Evolutionary conservation across 352 stramenopile genomes (phyloP), one percentile per base, ranked within the genome.

Genomic region (Phytophthora sojae): DNA sequence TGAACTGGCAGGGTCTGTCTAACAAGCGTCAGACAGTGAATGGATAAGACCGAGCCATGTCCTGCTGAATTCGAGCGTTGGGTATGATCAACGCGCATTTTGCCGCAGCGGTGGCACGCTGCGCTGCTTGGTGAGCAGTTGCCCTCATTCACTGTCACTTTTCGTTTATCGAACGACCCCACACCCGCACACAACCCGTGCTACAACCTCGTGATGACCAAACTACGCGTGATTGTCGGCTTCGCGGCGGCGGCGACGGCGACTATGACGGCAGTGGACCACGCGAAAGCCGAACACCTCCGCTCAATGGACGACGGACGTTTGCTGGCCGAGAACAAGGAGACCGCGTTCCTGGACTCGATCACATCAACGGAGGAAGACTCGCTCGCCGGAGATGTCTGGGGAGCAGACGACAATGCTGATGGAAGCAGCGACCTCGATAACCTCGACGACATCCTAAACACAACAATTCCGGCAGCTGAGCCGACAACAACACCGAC

Each of bases 191-290:
- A 42, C 35, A 42, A 42, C 5, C 35, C 3, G 11, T 42, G 35
- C 35, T 42, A 49, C 25, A 44, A 51, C n/a, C 45, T 55, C 21
- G 51, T 47, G 29, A 75, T 75, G 68, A 50, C 55, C 17, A 75
- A 71, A 12, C 19, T 71, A n/a, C 49, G 50, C 6, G 47, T 61
- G 15, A 64, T 75, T 21, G 30, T 71, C 14, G 51, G 62, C 15
- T 42, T 67, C 12, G 68, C 35, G 11, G 50, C 42, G 12, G 51
- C 55, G 4, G 65, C 59, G 17, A 64, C 45, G 17, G 61, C 55
- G 17, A 67, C 57, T 1, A 67, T 66, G 52, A 61, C 58, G 21
- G 30, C 26, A n/a, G 17, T 62, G n/a, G 44, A 73, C 23, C 51
- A 60, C 11, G 53, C 59, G n/a, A 39, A 29, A 2, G 60, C 32